Evolutionary conservation across 495 filamentous ascomycete genomes (phyloP).

Genomic region (Pyrenopolyporus hunteri): DNA sequence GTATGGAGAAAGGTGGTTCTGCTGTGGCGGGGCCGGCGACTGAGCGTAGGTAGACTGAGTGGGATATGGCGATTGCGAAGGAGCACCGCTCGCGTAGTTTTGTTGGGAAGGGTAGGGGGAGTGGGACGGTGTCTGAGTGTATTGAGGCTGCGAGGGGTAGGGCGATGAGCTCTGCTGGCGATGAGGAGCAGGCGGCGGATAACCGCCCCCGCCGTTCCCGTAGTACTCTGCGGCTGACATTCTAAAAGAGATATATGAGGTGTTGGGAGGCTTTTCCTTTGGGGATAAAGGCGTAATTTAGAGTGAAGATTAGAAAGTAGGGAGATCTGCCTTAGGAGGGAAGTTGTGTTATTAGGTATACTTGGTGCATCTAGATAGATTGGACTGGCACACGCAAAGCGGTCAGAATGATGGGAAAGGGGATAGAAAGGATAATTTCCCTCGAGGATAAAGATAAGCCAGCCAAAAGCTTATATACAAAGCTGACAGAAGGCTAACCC

Average conservation of each 20-base stretch:
- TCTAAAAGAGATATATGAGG: conserved; percentile 5
- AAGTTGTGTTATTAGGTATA: too few relatives aligned
- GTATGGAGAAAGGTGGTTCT: conserved; percentile 32
- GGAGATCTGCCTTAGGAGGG: not conserved
- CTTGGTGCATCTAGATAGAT: too few relatives aligned
- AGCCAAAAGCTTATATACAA: too few relatives aligned
- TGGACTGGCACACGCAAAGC: too few relatives aligned
- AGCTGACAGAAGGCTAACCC: too few relatives aligned
- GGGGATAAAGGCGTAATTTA: not conserved
- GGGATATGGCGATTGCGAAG: conserved; percentile 34
- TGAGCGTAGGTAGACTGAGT: conserved; percentile 30
- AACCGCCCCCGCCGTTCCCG: conserved; percentile 34
- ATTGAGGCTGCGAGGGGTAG: conserved; percentile 39
- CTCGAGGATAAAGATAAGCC: too few relatives aligned
- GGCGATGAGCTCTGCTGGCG: conserved; percentile 30
- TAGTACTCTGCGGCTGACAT: conserved; percentile 50
- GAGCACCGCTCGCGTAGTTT: conserved; percentile 8
- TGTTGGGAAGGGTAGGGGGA: conserved; percentile 36
- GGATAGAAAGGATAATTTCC: too few relatives aligned
- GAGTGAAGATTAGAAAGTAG: too few relatives aligned
- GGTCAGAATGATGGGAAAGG: too few relatives aligned
- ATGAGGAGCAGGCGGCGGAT: conserved; percentile 17
- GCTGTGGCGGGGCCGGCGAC: conserved; percentile 16
- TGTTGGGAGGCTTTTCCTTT: not conserved
- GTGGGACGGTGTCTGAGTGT: conserved; percentile 30